phyloP scores from a whole-genome alignment of 352 stramenopile species.

The Pythium scleroteichum region DNA sequence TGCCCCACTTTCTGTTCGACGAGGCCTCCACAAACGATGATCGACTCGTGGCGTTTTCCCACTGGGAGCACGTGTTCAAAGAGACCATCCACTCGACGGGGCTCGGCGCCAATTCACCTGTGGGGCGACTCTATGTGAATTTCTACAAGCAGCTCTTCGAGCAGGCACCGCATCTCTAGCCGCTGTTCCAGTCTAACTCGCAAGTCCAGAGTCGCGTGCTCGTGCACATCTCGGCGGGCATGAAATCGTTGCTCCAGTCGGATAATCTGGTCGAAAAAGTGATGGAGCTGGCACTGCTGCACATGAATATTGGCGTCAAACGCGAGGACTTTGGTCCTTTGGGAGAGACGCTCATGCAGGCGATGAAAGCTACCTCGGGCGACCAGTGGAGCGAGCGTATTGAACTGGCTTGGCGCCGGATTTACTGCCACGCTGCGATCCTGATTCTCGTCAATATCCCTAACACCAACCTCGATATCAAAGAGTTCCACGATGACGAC shows the following conservation, averaged over 20 bases:
- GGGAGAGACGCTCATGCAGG: slow-evolving; percentile 56
- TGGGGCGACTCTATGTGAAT: slow-evolving; percentile 50
- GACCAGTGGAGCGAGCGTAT: slow-evolving; percentile 49
- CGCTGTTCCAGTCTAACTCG: slow-evolving; percentile 58
- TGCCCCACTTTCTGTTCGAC: slow-evolving; percentile 49
- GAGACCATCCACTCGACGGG: slow-evolving; percentile 53
- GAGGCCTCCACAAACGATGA: slow-evolving; percentile 45
- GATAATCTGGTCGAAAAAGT: slow-evolving; percentile 63
- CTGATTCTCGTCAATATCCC: slow-evolving; percentile 70
- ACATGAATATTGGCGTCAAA: slow-evolving; percentile 72
- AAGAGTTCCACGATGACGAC: slow-evolving; percentile 35
- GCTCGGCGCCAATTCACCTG: slow-evolving; percentile 35
- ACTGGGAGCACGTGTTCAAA: slow-evolving; percentile 64
- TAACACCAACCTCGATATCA: slow-evolving; percentile 46
- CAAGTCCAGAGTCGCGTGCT: slow-evolving; percentile 66
- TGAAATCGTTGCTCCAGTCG: slow-evolving; percentile 57
- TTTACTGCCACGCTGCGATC: slow-evolving; percentile 62
- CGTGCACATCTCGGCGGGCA: slow-evolving; percentile 62
- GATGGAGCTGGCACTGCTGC: slow-evolving; percentile 52
- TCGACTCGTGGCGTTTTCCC: slow-evolving; percentile 44
- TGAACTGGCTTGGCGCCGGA: slow-evolving; percentile 52
- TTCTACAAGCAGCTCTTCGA: slow-evolving; percentile 67
- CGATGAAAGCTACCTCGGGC: slow-evolving; percentile 53
- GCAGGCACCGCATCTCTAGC: slow-evolving; percentile 50
- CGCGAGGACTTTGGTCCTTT: slow-evolving; percentile 65